Percentiles rank a stretch among this genome's conserved stretches.
phyloP scores from a whole-genome alignment of 495 filamentous ascomycete species.

The Podospora appendiculata region DNA sequence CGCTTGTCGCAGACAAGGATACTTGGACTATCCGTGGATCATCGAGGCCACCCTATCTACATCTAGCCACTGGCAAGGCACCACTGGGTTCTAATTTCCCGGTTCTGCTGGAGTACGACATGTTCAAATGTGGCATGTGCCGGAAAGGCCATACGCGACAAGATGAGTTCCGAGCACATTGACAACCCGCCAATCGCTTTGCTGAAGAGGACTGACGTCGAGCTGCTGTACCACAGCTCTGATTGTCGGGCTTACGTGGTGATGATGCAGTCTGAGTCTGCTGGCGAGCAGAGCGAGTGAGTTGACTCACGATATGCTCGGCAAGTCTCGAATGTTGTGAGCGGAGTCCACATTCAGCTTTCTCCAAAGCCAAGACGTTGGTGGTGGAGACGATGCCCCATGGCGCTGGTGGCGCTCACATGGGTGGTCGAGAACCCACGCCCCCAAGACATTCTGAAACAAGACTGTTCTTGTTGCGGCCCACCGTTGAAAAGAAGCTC shows the following conservation, averaged over 20 bases:
- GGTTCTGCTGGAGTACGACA: background rate
- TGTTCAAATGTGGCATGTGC: background rate
- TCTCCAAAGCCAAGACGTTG: background rate
- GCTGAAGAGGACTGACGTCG: background rate
- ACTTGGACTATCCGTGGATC: background rate
- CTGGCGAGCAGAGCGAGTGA: background rate
- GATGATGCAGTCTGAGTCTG: background rate
- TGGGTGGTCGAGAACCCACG: background rate
- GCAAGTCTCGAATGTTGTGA: background rate
- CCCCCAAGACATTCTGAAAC: slow-evolving; percentile 14
- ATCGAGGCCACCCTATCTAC: background rate
- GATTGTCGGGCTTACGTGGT: background rate
- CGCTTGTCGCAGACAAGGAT: too few relatives aligned
- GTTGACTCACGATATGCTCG: background rate
- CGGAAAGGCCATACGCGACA: background rate
- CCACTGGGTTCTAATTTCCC: background rate
- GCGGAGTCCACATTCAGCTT: background rate
- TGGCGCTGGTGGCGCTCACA: background rate
- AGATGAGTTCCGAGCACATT: background rate
- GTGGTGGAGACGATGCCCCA: background rate
- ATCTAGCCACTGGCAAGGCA: background rate
- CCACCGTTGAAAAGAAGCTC: slow-evolving; percentile 4
- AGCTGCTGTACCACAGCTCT: background rate
- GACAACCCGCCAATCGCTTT: background rate
- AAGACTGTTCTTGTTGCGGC: slow-evolving; percentile 7